A percentile compares a stretch with the other conserved stretches of the same genome.
phyloP scores from a whole-genome alignment of 2,329 filamentous ascomycete species.

The Botryotinia calthae region DNA sequence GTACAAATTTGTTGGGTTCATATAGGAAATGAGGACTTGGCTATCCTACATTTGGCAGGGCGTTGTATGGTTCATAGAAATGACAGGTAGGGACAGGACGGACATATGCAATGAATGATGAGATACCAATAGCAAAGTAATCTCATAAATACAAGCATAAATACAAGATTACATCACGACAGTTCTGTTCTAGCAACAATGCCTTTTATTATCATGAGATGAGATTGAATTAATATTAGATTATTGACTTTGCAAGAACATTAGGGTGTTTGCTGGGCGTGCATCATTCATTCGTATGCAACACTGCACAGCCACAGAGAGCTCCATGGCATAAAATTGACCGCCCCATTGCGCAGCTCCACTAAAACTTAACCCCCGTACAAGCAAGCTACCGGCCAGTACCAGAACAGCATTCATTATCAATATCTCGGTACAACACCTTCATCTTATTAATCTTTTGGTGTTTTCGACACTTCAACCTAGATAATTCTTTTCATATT shows the following conservation, averaged over 20 bases:
- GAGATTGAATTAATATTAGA: neutral
- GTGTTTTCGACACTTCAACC: constrained; percentile 5
- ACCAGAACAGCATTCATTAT: neutral
- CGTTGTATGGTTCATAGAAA: neutral
- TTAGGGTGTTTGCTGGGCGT: too few relatives aligned
- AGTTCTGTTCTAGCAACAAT: neutral
- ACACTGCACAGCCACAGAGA: constrained; percentile 1
- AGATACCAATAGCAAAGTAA: neutral
- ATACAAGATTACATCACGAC: neutral
- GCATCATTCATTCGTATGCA: neutral
- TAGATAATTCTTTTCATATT: neutral
- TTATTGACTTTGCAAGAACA: neutral
- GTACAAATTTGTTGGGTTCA: neutral
- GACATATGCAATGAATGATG: neutral
- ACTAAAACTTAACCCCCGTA: constrained; percentile 18
- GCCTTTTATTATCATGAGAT: neutral
- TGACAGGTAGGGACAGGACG: neutral
- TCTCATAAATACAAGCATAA: neutral
- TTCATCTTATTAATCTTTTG: neutral
- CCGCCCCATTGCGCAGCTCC: constrained; percentile 32
- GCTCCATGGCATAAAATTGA: neutral
- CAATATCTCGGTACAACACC: constrained; percentile 10
- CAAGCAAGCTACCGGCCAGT: constrained; percentile 2
- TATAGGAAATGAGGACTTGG: neutral
- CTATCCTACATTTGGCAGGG: constrained; percentile 6